Conservation (phyloP, 2,329 filamentous ascomycete genomes). For the Aspergillus flavus region DNA sequence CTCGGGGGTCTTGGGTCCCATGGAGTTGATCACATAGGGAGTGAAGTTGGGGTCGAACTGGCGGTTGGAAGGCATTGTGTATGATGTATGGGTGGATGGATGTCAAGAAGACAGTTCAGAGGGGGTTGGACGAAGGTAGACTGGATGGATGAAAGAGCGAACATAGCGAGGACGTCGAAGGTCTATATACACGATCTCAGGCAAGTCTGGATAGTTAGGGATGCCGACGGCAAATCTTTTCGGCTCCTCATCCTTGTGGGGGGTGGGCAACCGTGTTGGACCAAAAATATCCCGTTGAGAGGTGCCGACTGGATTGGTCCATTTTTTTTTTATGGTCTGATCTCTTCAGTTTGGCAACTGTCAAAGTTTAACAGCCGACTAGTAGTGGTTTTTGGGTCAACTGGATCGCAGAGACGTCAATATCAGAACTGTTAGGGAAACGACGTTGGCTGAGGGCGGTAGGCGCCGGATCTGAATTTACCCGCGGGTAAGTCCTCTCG, state of each 20-base stretch:
- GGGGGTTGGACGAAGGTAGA: not conserved
- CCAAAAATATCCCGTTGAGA: slow-evolving; percentile 31
- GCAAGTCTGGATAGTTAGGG: slow-evolving; percentile 14
- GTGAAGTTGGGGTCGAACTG: slow-evolving; percentile 73
- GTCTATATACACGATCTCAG: slow-evolving; percentile 21
- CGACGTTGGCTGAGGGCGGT: not conserved
- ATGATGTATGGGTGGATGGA: not conserved
- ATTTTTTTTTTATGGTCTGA: not conserved
- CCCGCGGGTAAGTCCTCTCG: not conserved
- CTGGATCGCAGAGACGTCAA: not conserved
- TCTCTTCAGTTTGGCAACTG: not conserved
- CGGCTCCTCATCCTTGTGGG: slow-evolving; percentile 31
- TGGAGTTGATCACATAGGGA: slow-evolving; percentile 70
- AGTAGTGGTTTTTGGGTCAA: not conserved
- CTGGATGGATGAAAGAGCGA: not conserved
- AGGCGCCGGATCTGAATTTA: not conserved
- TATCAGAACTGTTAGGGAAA: not conserved
- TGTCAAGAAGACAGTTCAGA: not conserved
- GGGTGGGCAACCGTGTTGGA: slow-evolving; percentile 27
- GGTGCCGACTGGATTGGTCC: not conserved
- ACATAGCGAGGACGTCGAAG: slow-evolving; percentile 11
- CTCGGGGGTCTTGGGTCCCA: slow-evolving; percentile 68
- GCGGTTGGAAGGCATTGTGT: slow-evolving; percentile 24
- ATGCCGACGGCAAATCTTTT: slow-evolving; percentile 25
- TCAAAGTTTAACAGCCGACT: not conserved